Evolutionary conservation across 352 stramenopile genomes (phyloP).

Genomic region (Thalassiosira sp.): DNA sequence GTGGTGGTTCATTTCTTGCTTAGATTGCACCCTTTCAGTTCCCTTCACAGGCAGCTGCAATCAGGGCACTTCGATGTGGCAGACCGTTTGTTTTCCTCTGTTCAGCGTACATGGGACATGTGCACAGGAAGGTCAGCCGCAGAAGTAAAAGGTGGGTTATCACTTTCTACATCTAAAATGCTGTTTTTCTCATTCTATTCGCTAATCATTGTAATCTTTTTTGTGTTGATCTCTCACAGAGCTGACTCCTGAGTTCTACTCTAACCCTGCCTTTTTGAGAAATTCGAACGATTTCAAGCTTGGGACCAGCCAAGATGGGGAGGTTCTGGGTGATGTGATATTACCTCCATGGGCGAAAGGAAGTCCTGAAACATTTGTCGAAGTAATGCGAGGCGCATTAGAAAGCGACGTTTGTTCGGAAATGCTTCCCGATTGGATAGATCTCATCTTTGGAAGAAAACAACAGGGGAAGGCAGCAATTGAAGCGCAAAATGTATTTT

Average conservation of each 20-base stretch:
- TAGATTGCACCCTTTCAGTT: slow-evolving; percentile 94
- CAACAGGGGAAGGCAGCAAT: slow-evolving; percentile 92
- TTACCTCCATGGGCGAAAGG: slow-evolving; percentile 93
- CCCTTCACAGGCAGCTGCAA: slow-evolving; percentile 92
- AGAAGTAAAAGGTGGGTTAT: slow-evolving; percentile 99
- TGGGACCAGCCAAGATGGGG: slow-evolving; percentile 88
- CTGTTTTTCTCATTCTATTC: no score
- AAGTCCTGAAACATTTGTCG: slow-evolving; percentile 92
- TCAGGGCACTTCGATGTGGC: slow-evolving; percentile 96
- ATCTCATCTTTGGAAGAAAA: slow-evolving; percentile 95
- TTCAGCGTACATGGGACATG: slow-evolving; percentile 94
- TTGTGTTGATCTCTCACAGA: no score
- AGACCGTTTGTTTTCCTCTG: slow-evolving; percentile 95
- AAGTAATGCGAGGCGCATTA: slow-evolving; percentile 91
- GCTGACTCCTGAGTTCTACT: slow-evolving; percentile 98
- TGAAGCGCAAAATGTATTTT: slow-evolving; percentile 96
- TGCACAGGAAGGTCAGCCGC: slow-evolving; percentile 92
- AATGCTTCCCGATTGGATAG: slow-evolving; percentile 97
- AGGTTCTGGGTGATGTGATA: slow-evolving; percentile 88
- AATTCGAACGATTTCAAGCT: slow-evolving; percentile 96
- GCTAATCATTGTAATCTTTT: no score
- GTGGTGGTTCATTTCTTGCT: slow-evolving; percentile 98
- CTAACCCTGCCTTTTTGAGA: slow-evolving; percentile 91
- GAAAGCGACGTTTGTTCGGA: slow-evolving; percentile 94
- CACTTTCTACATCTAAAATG: no score